phyloP scores from a whole-genome alignment of 352 stramenopile species.

The Phytopythium mirpurense region DNA sequence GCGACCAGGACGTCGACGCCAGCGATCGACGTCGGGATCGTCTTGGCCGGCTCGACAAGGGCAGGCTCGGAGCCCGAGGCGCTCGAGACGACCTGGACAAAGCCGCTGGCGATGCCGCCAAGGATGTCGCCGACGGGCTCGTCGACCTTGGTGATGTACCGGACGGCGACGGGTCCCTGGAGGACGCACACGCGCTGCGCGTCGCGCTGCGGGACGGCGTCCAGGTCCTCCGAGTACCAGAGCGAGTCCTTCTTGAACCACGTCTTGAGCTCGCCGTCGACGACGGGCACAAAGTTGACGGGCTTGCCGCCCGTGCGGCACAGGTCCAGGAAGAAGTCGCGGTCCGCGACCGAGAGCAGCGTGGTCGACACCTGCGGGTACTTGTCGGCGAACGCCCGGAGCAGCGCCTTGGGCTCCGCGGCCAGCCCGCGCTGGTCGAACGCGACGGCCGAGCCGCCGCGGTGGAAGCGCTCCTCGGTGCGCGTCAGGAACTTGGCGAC shows the following conservation, averaged over 20 bases:
- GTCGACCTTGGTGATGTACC: constrained; percentile 66
- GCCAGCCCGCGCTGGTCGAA: constrained; percentile 45
- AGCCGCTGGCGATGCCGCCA: constrained; percentile 47
- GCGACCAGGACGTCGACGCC: constrained; percentile 26
- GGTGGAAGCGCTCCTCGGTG: constrained; percentile 61
- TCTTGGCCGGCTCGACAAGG: neutral
- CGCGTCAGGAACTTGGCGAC: constrained; percentile 69
- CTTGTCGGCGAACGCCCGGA: constrained; percentile 43
- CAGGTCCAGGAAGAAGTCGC: constrained; percentile 79
- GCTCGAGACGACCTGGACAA: constrained; percentile 37
- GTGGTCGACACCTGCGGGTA: constrained; percentile 50
- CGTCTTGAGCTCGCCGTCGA: constrained; percentile 77
- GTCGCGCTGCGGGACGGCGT: constrained; percentile 71
- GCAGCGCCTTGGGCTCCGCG: constrained; percentile 29
- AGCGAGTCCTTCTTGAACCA: constrained; percentile 91
- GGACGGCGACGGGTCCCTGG: constrained; percentile 74
- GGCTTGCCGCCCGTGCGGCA: constrained; percentile 82
- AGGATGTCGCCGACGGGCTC: constrained; percentile 83
- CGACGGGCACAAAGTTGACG: constrained; percentile 82
- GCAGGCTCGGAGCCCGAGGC: constrained; percentile 10
- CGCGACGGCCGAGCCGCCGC: constrained; percentile 16
- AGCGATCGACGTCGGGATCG: constrained; percentile 13
- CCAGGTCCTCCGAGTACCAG: constrained; percentile 88
- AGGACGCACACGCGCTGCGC: constrained; percentile 82
- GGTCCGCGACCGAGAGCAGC: constrained; percentile 64